Evolutionary conservation across 768 basidiomycete species (phyloP), one percentile per base, ranked within the genome.

Genomic region (Boletus tylopilopsis): DNA sequence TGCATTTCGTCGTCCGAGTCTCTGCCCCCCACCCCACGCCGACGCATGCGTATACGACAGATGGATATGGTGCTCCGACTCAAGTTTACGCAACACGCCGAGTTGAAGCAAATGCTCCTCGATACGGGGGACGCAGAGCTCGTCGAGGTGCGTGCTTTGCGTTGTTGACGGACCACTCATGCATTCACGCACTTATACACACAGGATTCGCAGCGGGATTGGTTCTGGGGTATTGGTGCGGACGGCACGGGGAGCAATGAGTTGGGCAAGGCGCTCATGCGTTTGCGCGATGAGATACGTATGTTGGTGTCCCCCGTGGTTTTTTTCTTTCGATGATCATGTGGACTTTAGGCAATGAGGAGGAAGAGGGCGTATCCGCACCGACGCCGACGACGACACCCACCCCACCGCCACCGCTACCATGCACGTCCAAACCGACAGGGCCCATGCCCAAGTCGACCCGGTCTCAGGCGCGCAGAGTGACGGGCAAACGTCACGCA

Each of bases 221-320:
- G 83, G 45, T 87, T 87, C 66, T 89, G 87, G 85, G 87, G 87
- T 22, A 64, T 82, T 54, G 87, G 87, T 6, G 73, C 77, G 22
- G 82, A 89, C 61, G 71, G 79, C 12, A 71, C 74, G 51, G 87
- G 87, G 22, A 77, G 76, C 27, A 89, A 89, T 53, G 84, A 89
- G 59, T 74, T 89, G 32, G 87, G 87, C 41, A 85, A 83, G 62
- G 78, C 80, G 6, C 73, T 88, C 16, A 80, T 81, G 68, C 77
- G 83, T 51, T 66, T 89, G 59, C 74, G 86, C 49, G 66, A 70
- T 32, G 76, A 73, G 58, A 70, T 85, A 47, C 77, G 81, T 68
- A 34, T 23, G 65, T 34, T 10, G 4, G 33, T 34, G 33, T 34
- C 13, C n/a, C n/a, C n/a, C n/a, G n/a, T n/a, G n/a, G n/a, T n/a